These are phyloP conservation scores for Plasmodium gonderi DNA, from an alignment of 169 alveolate genomes.

Conservation along the genomic window DNA sequence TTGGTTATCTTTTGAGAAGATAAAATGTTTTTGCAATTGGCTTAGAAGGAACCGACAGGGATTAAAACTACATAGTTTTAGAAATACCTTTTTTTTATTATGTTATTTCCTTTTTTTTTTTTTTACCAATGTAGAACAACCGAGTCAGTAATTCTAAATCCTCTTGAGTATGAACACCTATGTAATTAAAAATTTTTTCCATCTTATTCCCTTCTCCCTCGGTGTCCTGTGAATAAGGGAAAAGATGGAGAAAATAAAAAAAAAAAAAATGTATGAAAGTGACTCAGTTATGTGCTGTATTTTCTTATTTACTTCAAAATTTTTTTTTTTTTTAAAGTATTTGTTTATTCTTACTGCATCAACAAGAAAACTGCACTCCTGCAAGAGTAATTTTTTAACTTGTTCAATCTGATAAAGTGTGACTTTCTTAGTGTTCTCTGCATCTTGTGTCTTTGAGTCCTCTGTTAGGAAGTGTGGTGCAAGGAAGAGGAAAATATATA, in stretches of 20 bases:
- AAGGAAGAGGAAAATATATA: background rate
- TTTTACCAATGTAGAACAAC: conserved; percentile 40
- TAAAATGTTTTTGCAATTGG: background rate
- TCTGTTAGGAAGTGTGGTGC: background rate
- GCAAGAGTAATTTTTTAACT: conserved; percentile 32
- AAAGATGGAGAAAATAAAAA: background rate
- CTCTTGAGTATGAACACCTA: conserved; percentile 48
- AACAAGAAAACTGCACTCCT: conserved; percentile 44
- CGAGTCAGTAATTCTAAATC: conserved; percentile 42
- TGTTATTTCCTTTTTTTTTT: background rate
- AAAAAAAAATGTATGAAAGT: background rate
- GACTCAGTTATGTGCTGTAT: background rate
- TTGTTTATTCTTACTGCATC: conserved; percentile 11
- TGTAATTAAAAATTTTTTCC: conserved; percentile 30
- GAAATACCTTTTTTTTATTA: background rate
- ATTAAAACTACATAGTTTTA: background rate
- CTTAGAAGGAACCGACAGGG: no score
- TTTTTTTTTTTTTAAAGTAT: background rate
- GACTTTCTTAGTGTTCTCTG: background rate
- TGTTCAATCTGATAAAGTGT: conserved; percentile 46
- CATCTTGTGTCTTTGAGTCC: background rate
- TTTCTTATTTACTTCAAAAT: background rate
- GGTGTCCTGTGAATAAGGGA: background rate
- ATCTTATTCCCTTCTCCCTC: conserved; percentile 25
- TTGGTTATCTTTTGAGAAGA: background rate